These are phyloP conservation scores for Beta macrorhiza DNA, from an alignment of 179 eudicot genomes.

Conservation along the genomic window DNA sequence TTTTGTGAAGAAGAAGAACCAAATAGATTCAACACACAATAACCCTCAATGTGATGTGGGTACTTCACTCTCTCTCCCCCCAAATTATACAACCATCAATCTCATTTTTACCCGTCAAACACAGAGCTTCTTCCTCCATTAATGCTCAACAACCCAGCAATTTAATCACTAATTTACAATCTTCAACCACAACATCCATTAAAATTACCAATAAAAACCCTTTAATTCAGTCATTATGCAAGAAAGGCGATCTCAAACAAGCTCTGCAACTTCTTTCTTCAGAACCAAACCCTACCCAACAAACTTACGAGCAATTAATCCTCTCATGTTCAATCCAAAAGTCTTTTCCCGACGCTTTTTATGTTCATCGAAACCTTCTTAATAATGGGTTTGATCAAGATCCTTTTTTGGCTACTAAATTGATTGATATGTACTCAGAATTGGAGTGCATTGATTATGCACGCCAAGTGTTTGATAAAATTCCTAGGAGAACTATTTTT, in stretches of 20 bases:
- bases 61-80: slow-evolving; percentile 41
- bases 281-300: slow-evolving; percentile 56
- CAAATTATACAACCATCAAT: slow-evolving; percentile 33
- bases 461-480: slow-evolving; percentile 65
- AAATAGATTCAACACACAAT: not conserved
- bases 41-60: slow-evolving; percentile 55
- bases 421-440: slow-evolving; percentile 57
- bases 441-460: slow-evolving; percentile 52
- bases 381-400: slow-evolving; percentile 58
- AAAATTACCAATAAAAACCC: slow-evolving; percentile 35
- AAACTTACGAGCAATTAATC: slow-evolving; percentile 61
- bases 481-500: slow-evolving; percentile 46
- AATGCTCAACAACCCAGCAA: slow-evolving; percentile 19
- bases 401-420: slow-evolving; percentile 67
- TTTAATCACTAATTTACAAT: slow-evolving; percentile 20
- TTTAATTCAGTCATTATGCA: slow-evolving; percentile 50
- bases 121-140: slow-evolving; percentile 23
- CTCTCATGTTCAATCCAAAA: slow-evolving; percentile 41
- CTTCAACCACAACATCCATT: slow-evolving; percentile 27
- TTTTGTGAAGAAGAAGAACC: not conserved
- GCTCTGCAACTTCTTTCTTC: slow-evolving; percentile 50
- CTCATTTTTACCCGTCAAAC: slow-evolving; percentile 26
- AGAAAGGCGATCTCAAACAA: slow-evolving; percentile 47
- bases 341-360: slow-evolving; percentile 46
- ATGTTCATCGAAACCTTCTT: slow-evolving; percentile 44